phyloP scores from a whole-genome alignment of 345 rosid genomes.

The Eucalyptus caleyi region DNA sequence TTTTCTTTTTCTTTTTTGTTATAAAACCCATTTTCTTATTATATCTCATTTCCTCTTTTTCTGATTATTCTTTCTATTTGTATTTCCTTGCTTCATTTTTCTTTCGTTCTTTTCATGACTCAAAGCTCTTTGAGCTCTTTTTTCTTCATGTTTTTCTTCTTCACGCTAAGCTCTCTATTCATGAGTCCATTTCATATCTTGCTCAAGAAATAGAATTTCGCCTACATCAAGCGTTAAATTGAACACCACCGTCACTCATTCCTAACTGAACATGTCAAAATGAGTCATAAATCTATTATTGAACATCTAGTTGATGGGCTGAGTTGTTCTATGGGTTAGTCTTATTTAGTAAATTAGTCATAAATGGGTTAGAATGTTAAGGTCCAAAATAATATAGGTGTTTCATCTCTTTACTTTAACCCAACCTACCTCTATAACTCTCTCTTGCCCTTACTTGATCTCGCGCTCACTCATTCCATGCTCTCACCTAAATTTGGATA shows the following conservation, averaged over 20 bases:
- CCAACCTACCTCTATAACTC: too few relatives aligned
- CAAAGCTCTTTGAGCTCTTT: not conserved
- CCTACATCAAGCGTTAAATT: not conserved
- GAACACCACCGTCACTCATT: not conserved
- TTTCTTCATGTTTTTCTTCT: not conserved
- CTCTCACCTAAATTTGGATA: too few relatives aligned
- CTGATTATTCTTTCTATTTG: too few relatives aligned
- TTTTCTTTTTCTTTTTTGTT: too few relatives aligned
- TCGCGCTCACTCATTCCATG: rapidly evolving
- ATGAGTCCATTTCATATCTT: not conserved
- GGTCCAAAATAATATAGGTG: too few relatives aligned
- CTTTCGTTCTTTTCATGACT: not conserved
- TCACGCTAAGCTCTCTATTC: not conserved
- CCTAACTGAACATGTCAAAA: too few relatives aligned
- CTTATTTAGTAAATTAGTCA: too few relatives aligned
- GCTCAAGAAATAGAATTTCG: not conserved
- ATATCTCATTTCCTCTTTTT: not conserved
- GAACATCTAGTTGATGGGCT: rapidly evolving
- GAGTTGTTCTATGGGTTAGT: too few relatives aligned
- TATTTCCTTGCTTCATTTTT: not conserved
- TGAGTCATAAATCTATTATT: too few relatives aligned
- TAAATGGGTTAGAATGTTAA: too few relatives aligned
- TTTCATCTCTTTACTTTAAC: too few relatives aligned
- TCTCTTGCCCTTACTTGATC: rapidly evolving
- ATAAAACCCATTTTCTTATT: not conserved